Evolutionary conservation across 1,139 yeast genomes (phyloP), one percentile per base, ranked within the genome.

Genomic region (Meyerozyma elateridarum): DNA sequence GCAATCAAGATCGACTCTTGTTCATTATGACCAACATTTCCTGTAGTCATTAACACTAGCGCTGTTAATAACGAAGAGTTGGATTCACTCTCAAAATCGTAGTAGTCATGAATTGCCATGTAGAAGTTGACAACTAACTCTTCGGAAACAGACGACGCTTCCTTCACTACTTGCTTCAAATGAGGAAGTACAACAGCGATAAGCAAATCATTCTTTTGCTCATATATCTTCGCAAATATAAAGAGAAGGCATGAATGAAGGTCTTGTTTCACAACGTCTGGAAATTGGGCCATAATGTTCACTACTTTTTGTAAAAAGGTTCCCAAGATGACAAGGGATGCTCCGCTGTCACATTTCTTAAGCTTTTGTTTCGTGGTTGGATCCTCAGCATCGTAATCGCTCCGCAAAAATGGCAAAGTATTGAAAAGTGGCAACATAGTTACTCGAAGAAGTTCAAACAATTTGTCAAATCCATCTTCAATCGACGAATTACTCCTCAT

Each of bases 381-480:
- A 31, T 56, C 64, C 14, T 48, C 49, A 3, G 58, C 46, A 40
- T 66, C 69, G 40, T 42, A 67, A 38, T 65, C 70, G 17, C 65
- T 70, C 36, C 73, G 67, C 36, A 82, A 60, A 36, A 79, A 76
- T 8, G 93, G 89, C 22, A 84, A 59, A 6, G 70, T 58, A 24
- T 67, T 66, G 26, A 79, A 71, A 11, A 85, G 59, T 0, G 87
- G 81, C 18, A 81, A 64, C 67, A 84, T 69, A 13, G 75, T 74
- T n/a, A 88, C 70, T 43, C 95, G 68, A 28, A 87, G 61, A 22
- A 89, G 64, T 49, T 89, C 96, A 51, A 88, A 85, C 31, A 85
- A 60, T 47, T 85, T 87, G 45, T 85, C 95, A 36, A 84, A 81
- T 30, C 77, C 76, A 20, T 69, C 70, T 14, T 72, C 70, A 16